A percentile compares a stretch with the other conserved stretches of the same genome.
phyloP scores from a whole-genome alignment of 345 rosid genomes.

The Salix viminalis region DNA sequence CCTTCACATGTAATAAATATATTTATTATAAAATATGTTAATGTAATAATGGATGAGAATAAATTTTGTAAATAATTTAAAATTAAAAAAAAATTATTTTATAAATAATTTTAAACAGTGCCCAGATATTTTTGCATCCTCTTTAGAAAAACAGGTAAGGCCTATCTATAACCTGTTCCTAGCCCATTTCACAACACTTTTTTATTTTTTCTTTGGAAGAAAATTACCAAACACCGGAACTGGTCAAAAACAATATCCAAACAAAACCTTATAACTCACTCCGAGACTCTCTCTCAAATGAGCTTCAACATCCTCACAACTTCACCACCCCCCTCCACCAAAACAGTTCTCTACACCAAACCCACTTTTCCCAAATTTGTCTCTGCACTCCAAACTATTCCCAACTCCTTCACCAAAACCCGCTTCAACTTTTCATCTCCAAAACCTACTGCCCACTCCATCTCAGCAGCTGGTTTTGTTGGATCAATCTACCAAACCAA shows the following conservation, averaged over 20 bases:
- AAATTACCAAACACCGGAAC: not conserved
- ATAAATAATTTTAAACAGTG: too few relatives aligned
- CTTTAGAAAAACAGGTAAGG: not conserved
- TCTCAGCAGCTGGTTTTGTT: constrained; percentile 20
- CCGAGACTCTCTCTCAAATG: constrained; percentile 21
- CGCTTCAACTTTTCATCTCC: not conserved
- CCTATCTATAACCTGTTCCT: not conserved
- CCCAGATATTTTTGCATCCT: too few relatives aligned
- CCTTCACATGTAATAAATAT: too few relatives aligned
- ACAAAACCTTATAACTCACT: too few relatives aligned
- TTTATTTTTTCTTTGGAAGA: accelerated
- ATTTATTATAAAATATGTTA: too few relatives aligned
- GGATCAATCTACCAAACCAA: constrained; percentile 17
- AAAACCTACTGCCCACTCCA: not conserved
- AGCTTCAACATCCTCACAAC: constrained; percentile 34
- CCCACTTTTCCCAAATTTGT: not conserved
- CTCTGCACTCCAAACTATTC: not conserved
- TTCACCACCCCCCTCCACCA: constrained; percentile 34
- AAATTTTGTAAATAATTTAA: too few relatives aligned
- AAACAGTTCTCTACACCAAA: constrained; percentile 2
- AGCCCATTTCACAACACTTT: not conserved
- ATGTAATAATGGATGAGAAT: too few relatives aligned
- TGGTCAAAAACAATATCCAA: not conserved
- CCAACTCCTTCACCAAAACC: constrained; percentile 8
- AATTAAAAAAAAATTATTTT: too few relatives aligned